Evolutionary conservation across 805 yeast species (phyloP).

Genomic region (Torulaspora franciscae): DNA sequence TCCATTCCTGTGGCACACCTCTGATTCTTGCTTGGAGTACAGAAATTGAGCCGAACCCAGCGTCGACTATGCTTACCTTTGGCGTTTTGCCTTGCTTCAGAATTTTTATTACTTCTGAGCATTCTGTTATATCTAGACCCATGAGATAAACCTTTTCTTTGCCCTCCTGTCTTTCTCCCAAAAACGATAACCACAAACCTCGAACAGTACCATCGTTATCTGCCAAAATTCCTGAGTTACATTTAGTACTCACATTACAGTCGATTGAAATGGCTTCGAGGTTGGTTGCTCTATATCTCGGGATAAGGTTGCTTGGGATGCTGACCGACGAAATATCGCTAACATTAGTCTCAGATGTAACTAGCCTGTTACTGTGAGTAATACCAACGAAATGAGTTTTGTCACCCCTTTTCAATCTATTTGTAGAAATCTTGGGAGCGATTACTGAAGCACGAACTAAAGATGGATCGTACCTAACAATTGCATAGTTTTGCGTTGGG

Average conservation of each 20-base stretch:
- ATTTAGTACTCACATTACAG: conserved; percentile 63
- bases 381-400: conserved; percentile 75
- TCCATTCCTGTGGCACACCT: conserved; percentile 88
- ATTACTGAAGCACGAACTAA: conserved; percentile 65
- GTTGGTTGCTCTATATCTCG: conserved; percentile 82
- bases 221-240: conserved; percentile 73
- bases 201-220: conserved; percentile 74
- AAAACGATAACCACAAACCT: conserved; percentile 79
- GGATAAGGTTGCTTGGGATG: conserved; percentile 64
- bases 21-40: conserved; percentile 72
- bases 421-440: conserved; percentile 57
- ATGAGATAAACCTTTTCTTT: conserved; percentile 62
- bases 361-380: conserved; percentile 62
- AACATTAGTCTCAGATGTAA: conserved; percentile 69
- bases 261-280: conserved; percentile 74
- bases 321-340: conserved; percentile 71
- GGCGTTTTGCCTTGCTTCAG: conserved; percentile 51
- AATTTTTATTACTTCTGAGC: conserved; percentile 50
- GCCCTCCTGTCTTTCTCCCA: conserved; percentile 66
- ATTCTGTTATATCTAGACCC: conserved; percentile 72
- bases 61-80: conserved; percentile 63
- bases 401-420: conserved; percentile 68
- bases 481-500: conserved; percentile 82
- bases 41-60: conserved; percentile 66
- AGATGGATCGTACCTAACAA: conserved; percentile 74